A percentile compares a stretch with the other conserved stretches of the same genome.
Conservation (phyloP, 345 rosid species). For the Lepidium didymum region DNA sequence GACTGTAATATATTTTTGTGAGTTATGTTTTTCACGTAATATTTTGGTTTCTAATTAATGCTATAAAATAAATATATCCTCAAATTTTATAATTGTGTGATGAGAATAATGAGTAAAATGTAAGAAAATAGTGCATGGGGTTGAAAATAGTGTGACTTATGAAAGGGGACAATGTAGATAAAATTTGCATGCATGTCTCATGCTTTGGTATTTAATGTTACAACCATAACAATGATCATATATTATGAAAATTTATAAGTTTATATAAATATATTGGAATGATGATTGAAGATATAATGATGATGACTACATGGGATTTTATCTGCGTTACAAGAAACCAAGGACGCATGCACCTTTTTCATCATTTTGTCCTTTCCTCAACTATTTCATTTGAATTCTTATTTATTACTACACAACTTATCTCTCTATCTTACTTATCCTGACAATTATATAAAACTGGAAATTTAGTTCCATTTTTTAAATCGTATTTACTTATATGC, state of each 20-base stretch:
- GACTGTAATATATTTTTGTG: too few species aligned
- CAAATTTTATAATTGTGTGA: neutral
- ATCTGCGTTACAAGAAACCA: conserved; percentile 33
- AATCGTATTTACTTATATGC: neutral
- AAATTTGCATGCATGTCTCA: conserved; percentile 27
- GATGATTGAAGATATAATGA: conserved; percentile 27
- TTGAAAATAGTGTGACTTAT: conserved; percentile 12
- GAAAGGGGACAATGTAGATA: conserved; percentile 23
- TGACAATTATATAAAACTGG: neutral
- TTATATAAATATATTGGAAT: neutral
- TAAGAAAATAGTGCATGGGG: conserved; percentile 21
- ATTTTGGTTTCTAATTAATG: neutral
- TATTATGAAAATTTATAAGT: conserved; percentile 9
- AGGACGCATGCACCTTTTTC: conserved; percentile 38
- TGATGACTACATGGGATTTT: conserved; percentile 31
- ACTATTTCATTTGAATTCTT: conserved; percentile 13
- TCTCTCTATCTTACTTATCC: neutral
- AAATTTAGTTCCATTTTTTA: neutral
- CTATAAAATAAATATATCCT: neutral
- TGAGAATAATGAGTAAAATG: conserved; percentile 12
- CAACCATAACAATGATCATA: conserved; percentile 15
- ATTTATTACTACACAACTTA: neutral
- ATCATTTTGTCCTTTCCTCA: conserved; percentile 36
- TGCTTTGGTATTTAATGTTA: too few species aligned
- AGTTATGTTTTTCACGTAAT: neutral